A percentile compares a stretch with the other conserved stretches of the same genome.
These are phyloP conservation scores for Fusarium veterinarium DNA, from an alignment of 2,329 filamentous ascomycete species.

Conservation along the genomic window DNA sequence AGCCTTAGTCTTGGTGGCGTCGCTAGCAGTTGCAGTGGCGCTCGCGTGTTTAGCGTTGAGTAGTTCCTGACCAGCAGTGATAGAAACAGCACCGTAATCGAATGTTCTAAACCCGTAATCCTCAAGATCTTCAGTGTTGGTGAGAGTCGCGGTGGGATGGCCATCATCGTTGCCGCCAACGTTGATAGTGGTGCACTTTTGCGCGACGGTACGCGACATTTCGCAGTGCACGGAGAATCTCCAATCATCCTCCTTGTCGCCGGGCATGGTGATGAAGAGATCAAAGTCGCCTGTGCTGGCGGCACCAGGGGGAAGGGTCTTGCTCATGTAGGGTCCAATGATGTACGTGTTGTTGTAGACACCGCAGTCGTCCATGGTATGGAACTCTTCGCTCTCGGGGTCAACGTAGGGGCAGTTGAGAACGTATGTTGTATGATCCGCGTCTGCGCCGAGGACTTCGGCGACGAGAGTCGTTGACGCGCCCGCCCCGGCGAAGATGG, in stretches of 20 bases:
- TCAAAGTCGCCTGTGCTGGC: slow-evolving; percentile 15
- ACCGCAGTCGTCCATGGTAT: slow-evolving; percentile 3
- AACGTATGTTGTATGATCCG: slow-evolving; percentile 12
- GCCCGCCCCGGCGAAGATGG: background rate
- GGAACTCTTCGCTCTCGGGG: background rate
- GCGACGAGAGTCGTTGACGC: background rate
- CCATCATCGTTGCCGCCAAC: slow-evolving; percentile 14
- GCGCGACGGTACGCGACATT: slow-evolving; percentile 4
- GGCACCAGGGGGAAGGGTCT: slow-evolving; percentile 6
- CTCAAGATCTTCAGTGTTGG: background rate
- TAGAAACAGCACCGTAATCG: background rate
- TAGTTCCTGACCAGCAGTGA: slow-evolving; percentile 18
- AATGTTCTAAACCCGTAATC: background rate
- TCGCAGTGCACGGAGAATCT: slow-evolving; percentile 14
- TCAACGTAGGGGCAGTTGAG: slow-evolving; percentile 18
- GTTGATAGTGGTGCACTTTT: slow-evolving; percentile 7
- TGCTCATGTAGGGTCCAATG: slow-evolving; percentile 11
- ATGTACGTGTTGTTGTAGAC: slow-evolving; percentile 12
- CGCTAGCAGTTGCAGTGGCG: background rate
- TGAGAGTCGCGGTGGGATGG: background rate
- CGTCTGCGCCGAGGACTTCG: slow-evolving; percentile 15
- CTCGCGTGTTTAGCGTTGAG: slow-evolving; percentile 17
- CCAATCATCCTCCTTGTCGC: background rate
- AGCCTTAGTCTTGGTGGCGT: background rate
- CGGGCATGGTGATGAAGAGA: slow-evolving; percentile 8